A percentile compares a stretch with the other conserved stretches of the same genome.
phyloP scores from a whole-genome alignment of 2,329 filamentous ascomycete genomes.

The Escovopsis weberi region DNA sequence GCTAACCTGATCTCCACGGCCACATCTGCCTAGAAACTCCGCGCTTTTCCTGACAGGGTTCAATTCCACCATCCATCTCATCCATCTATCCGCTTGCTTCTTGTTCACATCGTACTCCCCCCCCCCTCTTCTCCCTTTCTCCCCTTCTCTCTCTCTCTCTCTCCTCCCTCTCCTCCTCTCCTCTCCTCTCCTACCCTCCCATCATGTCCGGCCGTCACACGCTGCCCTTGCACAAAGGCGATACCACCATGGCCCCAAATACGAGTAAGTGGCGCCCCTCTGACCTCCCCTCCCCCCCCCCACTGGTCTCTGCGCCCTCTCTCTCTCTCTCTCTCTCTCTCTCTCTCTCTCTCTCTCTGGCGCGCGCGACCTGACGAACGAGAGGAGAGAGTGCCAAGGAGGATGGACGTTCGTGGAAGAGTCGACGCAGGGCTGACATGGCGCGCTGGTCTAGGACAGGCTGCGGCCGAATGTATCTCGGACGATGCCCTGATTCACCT shows the following conservation, averaged over 20 bases:
- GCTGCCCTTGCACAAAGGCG: conserved; percentile 17
- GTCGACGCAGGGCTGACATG: too few relatives aligned
- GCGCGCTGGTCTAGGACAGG: conserved; percentile 22
- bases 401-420: too few relatives aligned
- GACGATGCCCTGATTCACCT: conserved; percentile 85
- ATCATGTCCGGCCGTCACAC: conserved; percentile 19
- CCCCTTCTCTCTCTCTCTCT: not conserved
- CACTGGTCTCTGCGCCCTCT: too few relatives aligned
- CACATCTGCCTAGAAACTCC: not conserved
- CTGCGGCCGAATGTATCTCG: conserved; percentile 60
- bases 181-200: conserved; percentile 6
- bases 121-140: not conserved
- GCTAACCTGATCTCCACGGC: too few relatives aligned
- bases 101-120: conserved; percentile 1
- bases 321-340: too few relatives aligned
- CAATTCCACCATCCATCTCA: not conserved
- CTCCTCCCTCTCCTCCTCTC: conserved; percentile 9
- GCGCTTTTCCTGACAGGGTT: too few relatives aligned
- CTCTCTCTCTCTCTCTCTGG: too few relatives aligned
- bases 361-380: too few relatives aligned
- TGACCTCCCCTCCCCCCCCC: too few relatives aligned
- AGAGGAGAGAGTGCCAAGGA: too few relatives aligned
- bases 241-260: conserved; percentile 20
- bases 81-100: not conserved
- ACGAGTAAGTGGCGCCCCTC: conserved; percentile 19